A percentile compares a stretch with the other conserved stretches of the same genome.
These are phyloP conservation scores for Solanum lycopersicoides DNA, from an alignment of 257 asterid species.

Conservation along the genomic window DNA sequence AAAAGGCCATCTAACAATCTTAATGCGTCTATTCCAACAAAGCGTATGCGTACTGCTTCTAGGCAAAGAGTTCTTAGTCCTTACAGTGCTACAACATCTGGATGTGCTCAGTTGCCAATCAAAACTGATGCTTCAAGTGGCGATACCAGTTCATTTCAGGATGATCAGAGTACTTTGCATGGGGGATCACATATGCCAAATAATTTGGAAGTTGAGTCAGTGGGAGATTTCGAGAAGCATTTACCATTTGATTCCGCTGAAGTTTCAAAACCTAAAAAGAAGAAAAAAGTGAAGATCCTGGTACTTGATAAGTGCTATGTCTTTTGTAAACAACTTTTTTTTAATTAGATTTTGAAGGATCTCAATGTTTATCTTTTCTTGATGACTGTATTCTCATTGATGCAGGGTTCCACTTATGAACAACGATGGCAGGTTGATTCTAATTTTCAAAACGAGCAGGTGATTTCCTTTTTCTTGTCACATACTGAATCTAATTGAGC, in stretches of 20 bases:
- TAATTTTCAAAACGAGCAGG: conserved; percentile 80
- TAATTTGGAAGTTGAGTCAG: conserved; percentile 69
- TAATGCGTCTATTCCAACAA: conserved; percentile 81
- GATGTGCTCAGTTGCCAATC: conserved; percentile 52
- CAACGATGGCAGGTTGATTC: conserved; percentile 72
- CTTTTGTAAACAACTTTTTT: neutral
- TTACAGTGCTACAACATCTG: conserved; percentile 66
- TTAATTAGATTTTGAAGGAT: neutral
- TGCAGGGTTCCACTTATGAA: conserved; percentile 57
- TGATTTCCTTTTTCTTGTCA: conserved; percentile 18
- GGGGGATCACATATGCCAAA: conserved; percentile 55
- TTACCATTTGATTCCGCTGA: conserved; percentile 52
- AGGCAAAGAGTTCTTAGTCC: conserved; percentile 75
- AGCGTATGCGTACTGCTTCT: conserved; percentile 81
- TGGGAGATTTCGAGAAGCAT: conserved; percentile 61
- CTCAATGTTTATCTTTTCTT: neutral
- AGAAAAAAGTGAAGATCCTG: conserved; percentile 73
- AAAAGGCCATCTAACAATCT: conserved; percentile 70
- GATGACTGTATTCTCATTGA: neutral
- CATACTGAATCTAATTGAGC: neutral
- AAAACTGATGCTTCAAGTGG: conserved; percentile 92
- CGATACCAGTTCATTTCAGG: conserved; percentile 90
- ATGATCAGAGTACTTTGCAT: conserved; percentile 69
- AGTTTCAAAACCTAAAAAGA: conserved; percentile 75
- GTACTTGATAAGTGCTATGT: conserved; percentile 29